A percentile compares a stretch with the other conserved stretches of the same genome.
These are phyloP conservation scores for Mucor saturninus DNA, from an alignment of 371 early-diverging fungal genomes.

Conservation along the genomic window DNA sequence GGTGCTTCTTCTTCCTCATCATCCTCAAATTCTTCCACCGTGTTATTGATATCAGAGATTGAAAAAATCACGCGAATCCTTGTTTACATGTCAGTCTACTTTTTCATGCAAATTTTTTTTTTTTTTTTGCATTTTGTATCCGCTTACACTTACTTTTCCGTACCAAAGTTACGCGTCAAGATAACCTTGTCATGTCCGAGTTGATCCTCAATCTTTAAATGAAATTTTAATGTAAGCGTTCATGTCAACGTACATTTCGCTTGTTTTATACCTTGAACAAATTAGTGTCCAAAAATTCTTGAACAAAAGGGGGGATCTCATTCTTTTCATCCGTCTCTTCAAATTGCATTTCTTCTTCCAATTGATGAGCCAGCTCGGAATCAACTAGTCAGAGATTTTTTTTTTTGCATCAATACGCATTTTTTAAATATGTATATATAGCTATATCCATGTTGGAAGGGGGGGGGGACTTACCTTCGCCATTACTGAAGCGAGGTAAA, in stretches of 20 bases:
- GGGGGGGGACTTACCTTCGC: slow-evolving; percentile 17
- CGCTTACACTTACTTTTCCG: slow-evolving; percentile 67
- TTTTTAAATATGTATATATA: neutral
- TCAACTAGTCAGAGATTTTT: slow-evolving; percentile 40
- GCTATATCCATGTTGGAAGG: neutral
- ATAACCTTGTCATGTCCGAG: slow-evolving; percentile 73
- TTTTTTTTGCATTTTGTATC: neutral
- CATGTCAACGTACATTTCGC: neutral
- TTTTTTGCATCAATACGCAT: too few species aligned
- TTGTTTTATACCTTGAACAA: slow-evolving; percentile 61
- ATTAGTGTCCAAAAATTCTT: slow-evolving; percentile 68
- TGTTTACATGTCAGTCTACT: neutral
- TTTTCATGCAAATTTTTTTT: neutral
- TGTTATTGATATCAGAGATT: slow-evolving; percentile 73
- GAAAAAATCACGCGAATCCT: slow-evolving; percentile 76
- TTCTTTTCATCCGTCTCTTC: slow-evolving; percentile 64
- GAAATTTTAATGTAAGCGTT: slow-evolving; percentile 24
- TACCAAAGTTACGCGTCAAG: slow-evolving; percentile 78
- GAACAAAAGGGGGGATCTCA: slow-evolving; percentile 54
- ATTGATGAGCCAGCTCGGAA: slow-evolving; percentile 62
- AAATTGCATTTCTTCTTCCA: slow-evolving; percentile 74
- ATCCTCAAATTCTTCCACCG: slow-evolving; percentile 41
- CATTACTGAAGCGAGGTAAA: slow-evolving; percentile 21
- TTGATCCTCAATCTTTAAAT: slow-evolving; percentile 66
- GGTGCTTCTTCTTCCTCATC: slow-evolving; percentile 7